phyloP scores from a whole-genome alignment of 441 rosid species.

The Metrosideros polymorpha region DNA sequence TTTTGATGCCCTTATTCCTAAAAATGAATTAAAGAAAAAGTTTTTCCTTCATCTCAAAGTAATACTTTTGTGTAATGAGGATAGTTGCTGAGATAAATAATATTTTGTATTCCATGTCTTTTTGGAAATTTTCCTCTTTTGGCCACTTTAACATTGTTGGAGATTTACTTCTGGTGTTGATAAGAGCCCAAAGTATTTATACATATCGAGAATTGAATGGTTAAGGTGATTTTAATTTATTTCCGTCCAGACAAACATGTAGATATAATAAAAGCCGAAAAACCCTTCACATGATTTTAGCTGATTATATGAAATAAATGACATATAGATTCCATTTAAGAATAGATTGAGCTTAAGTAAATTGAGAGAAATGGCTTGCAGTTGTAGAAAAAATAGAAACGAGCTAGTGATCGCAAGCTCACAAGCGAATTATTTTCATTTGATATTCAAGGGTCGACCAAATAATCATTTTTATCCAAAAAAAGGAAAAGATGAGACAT shows the following conservation, averaged over 20 bases:
- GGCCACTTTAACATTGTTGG: background rate
- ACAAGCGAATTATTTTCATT: background rate
- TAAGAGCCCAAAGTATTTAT: background rate
- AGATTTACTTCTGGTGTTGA: background rate
- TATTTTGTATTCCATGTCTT: background rate
- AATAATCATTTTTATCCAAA: background rate
- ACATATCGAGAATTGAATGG: background rate
- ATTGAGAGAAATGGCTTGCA: background rate
- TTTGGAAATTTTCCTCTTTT: background rate
- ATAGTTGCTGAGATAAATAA: background rate
- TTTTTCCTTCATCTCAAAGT: background rate
- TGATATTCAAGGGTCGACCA: background rate
- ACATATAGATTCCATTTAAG: background rate
- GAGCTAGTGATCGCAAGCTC: background rate
- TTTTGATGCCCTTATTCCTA: background rate
- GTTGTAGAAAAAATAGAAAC: background rate
- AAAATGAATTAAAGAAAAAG: background rate
- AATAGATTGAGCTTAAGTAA: background rate
- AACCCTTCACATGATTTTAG: background rate
- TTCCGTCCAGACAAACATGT: background rate
- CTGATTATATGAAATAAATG: background rate
- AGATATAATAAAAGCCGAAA: background rate
- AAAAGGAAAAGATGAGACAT: background rate
- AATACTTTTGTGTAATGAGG: background rate
- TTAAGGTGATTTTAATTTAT: background rate